Evolutionary conservation across 148 eudicot genomes (phyloP).

Genomic region (Dianthus caryophyllus): DNA sequence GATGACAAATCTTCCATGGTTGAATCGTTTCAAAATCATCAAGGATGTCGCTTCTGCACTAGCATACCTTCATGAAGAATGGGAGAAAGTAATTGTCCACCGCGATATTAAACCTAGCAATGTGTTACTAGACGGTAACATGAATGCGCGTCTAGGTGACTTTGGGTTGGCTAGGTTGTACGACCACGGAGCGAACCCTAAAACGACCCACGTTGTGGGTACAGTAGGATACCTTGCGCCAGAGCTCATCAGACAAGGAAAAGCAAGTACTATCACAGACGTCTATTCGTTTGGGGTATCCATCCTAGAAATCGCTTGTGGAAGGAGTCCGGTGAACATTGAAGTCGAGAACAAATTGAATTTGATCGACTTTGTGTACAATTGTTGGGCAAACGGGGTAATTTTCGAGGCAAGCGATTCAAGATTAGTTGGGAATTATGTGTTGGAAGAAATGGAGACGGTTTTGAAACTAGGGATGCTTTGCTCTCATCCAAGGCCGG

Average conservation of each 20-base stretch:
- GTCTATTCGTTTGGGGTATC: slow-evolving; percentile 40
- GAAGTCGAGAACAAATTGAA: slow-evolving; percentile 12
- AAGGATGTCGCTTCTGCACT: slow-evolving; percentile 42
- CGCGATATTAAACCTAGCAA: slow-evolving; percentile 48
- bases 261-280: slow-evolving; percentile 35
- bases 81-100: slow-evolving; percentile 47
- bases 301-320: slow-evolving; percentile 38
- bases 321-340: slow-evolving; percentile 32
- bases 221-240: slow-evolving; percentile 42
- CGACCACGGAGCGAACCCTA: slow-evolving; percentile 42
- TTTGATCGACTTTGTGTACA: slow-evolving; percentile 33
- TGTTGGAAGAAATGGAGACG: slow-evolving; percentile 28
- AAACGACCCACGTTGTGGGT: slow-evolving; percentile 38
- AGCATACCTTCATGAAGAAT: slow-evolving; percentile 41
- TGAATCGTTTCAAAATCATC: slow-evolving; percentile 28
- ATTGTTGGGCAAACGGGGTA: slow-evolving; percentile 27
- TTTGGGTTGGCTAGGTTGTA: slow-evolving; percentile 40
- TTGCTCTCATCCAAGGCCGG: slow-evolving; percentile 30
- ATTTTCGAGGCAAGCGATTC: slow-evolving; percentile 28
- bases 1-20: slow-evolving; percentile 33
- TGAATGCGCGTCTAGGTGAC: slow-evolving; percentile 46
- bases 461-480: slow-evolving; percentile 35
- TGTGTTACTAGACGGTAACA: slow-evolving; percentile 31
- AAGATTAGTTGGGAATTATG: slow-evolving; percentile 29
- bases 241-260: slow-evolving; percentile 37